phyloP scores from a whole-genome alignment of 2,329 filamentous ascomycete genomes.

The Xylariaceae sp. region DNA sequence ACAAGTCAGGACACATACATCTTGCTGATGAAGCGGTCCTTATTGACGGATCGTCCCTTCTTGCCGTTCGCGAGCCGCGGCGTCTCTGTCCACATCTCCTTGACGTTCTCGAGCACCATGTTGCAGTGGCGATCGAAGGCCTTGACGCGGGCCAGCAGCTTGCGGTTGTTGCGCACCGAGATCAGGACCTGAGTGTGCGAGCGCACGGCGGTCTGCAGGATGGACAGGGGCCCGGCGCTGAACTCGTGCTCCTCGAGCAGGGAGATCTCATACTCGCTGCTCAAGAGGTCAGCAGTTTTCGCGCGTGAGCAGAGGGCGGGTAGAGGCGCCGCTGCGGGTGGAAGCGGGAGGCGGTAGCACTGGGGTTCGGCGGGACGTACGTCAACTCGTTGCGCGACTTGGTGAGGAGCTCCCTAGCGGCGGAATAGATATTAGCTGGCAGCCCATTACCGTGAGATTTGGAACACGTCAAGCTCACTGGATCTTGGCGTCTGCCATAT shows the following conservation, averaged over 20 bases:
- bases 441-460: too few relatives aligned
- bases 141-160: conserved; percentile 93
- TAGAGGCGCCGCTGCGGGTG: too few relatives aligned
- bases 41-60: conserved; percentile 87
- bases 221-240: conserved; percentile 74
- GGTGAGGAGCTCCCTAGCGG: conserved; percentile 68
- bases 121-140: conserved; percentile 99
- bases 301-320: neutral
- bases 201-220: conserved; percentile 93
- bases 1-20: conserved; percentile 52
- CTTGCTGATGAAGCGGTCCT: conserved; percentile 97
- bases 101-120: conserved; percentile 95
- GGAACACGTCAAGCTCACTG: conserved; percentile 53
- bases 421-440: too few relatives aligned
- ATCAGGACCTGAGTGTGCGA: conserved; percentile 94
- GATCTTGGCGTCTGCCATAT: conserved; percentile 47
- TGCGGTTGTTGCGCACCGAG: conserved; percentile 96
- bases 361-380: conserved; percentile 46
- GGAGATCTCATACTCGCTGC: conserved; percentile 47
- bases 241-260: conserved; percentile 69
- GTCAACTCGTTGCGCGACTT: conserved; percentile 89
- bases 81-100: conserved; percentile 99
- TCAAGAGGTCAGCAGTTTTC: conserved; percentile 8
- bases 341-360: conserved; percentile 3
- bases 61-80: conserved; percentile 75